Base-by-base conservation (phyloP, 768 basidiomycete species). In the Pulveroboletus sp. region DNA sequence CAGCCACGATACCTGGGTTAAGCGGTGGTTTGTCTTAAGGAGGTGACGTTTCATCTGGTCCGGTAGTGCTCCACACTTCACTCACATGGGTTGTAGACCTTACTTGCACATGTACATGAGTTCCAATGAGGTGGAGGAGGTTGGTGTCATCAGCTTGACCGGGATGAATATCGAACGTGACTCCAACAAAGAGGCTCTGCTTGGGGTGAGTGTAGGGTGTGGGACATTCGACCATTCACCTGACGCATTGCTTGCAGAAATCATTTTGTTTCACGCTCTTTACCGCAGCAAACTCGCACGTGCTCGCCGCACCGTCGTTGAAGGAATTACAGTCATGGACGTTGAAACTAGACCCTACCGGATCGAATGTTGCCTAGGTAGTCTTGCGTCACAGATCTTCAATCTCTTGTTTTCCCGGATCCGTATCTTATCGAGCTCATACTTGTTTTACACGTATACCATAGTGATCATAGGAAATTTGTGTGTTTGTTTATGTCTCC, bases 301-400 rank as follows among this genome's bases (percentile, higher is more conserved):
- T 90, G 32, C 76, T 97, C 10, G 85, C 89, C 9, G 91, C 93
- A 29, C 80, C 85, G 3, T 90, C 75, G 60, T 69, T 75, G 49
- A 94, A 90, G 72, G 94, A 97, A 61, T 75, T 92, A 50, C 82
- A 82, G 50, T 79, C 84, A 62, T 97, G 94, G 94, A 85, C 80
- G 59, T 73, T 77, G 51, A 91, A 89, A 67, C 72, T 94, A 58
- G 90, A 93, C 67, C 90, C 90, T 43, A 90, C 87, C 60, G 80
- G 87, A 60, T 70, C 81, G 56, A 73, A 75, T 55, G 72, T 75
- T 35, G 68, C 69, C 45, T 78, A 71, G 67, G 27, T 29, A 29
- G 12, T 29, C n/a, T 29, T 9, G 27, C 27, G 27, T 9, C 25
- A 29, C 27, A 9, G 27, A 29, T 29, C 14, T 27, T 7, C 39